Percentiles rank a stretch among this genome's conserved stretches.
Evolutionary conservation across 2,329 filamentous ascomycete species (phyloP).

Genomic region (Penicillium sp.): DNA sequence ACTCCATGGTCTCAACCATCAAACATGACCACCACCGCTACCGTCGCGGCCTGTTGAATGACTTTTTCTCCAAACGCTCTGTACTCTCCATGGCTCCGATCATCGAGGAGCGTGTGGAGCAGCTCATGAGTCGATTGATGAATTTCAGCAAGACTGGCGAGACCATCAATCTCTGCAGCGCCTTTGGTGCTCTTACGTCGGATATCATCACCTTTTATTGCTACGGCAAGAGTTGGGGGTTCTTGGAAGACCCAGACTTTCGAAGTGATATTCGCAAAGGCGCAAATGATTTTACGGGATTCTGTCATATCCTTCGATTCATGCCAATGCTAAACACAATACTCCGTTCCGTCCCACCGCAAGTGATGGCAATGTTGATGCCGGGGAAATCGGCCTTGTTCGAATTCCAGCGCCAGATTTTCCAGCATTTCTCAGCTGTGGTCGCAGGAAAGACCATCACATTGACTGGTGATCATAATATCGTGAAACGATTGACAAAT

Average conservation of each 20-base stretch:
- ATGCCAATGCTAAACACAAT: slow-evolving; percentile 21
- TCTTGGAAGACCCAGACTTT: slow-evolving; percentile 1
- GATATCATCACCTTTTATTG: slow-evolving; percentile 8
- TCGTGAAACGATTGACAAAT: background rate
- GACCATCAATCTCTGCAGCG: too few species aligned
- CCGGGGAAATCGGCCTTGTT: background rate
- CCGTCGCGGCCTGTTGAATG: slow-evolving; percentile 16
- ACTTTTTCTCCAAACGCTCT: slow-evolving; percentile 20
- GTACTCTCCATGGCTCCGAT: slow-evolving; percentile 10
- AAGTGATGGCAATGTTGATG: background rate
- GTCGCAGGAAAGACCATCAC: too few species aligned
- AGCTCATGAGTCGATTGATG: slow-evolving; percentile 4
- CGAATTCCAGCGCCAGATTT: background rate
- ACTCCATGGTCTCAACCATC: slow-evolving; percentile 15
- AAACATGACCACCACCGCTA: slow-evolving; percentile 17
- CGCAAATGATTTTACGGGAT: too few species aligned
- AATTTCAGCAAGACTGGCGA: too few species aligned
- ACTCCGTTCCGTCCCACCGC: slow-evolving; percentile 7
- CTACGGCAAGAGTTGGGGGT: slow-evolving; percentile 2
- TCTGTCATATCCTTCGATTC: slow-evolving; percentile 16
- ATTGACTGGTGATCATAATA: too few species aligned
- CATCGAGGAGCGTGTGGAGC: slow-evolving; percentile 14
- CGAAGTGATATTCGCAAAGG: background rate
- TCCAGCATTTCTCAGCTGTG: too few species aligned
- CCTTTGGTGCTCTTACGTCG: background rate